phyloP scores from a whole-genome alignment of 306 rosid genomes.

The Glycine latifolia region DNA sequence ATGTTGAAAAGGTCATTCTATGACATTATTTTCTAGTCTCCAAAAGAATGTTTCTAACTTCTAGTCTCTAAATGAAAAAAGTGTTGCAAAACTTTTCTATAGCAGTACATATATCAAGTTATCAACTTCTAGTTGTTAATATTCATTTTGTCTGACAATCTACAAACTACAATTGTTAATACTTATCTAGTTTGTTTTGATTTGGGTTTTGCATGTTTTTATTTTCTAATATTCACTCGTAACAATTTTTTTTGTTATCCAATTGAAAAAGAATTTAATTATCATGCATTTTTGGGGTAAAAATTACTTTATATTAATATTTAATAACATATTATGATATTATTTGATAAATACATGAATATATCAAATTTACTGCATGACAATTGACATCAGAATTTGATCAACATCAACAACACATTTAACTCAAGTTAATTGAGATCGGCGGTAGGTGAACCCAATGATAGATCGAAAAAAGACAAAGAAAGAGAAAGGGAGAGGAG shows the following conservation, averaged over 20 bases:
- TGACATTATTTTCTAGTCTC: slow-evolving; percentile 13
- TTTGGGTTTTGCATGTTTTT: neutral
- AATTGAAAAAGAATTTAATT: slow-evolving; percentile 1
- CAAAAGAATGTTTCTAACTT: slow-evolving; percentile 9
- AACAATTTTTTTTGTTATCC: neutral
- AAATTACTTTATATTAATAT: too few species aligned
- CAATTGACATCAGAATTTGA: neutral
- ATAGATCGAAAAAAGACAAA: too few species aligned
- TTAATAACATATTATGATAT: neutral
- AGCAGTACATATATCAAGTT: neutral
- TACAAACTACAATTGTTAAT: slow-evolving; percentile 5
- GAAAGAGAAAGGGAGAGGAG: too few species aligned
- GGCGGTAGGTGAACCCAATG: too few species aligned
- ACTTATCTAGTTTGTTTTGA: neutral
- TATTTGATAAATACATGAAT: neutral
- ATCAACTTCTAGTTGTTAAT: neutral
- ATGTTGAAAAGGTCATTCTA: slow-evolving; percentile 33
- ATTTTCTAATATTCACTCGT: neutral
- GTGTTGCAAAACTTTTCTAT: slow-evolving; percentile 28
- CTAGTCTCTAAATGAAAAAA: slow-evolving; percentile 7
- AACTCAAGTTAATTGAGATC: too few species aligned
- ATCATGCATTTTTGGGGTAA: neutral
- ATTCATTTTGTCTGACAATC: slow-evolving; percentile 38
- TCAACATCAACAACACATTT: too few species aligned
- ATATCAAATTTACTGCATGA: neutral